Base-by-base conservation (phyloP, 2,329 filamentous ascomycete species). In the Zopfia rhizophila region DNA sequence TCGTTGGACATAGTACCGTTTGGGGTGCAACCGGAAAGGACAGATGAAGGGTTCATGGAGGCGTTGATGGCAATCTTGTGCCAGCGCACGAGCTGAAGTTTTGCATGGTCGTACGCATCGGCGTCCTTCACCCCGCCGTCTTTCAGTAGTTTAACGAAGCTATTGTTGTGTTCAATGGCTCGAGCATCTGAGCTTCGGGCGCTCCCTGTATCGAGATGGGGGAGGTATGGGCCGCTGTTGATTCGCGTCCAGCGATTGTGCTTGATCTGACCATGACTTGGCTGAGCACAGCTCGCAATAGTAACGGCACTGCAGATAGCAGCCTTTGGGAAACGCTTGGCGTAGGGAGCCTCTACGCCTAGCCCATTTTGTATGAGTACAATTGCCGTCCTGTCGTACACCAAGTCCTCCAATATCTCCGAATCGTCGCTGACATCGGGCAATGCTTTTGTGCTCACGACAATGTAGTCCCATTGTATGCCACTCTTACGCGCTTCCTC, bases 21-120 rank as follows among this genome's bases (percentile, higher is more conserved):
- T 40, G 83, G 80, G 2, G 79, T 74, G 1, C 86, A 85, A 10
- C 85, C 84, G 1, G 81, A 82, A 0, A 90, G 77, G 6, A 90
- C 86, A 2, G 86, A 84, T 1, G 83, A 86, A 0, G 87, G 86
- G 71, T 90, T 90, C 80, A 90, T 88, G 38, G 85, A 83, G 0
- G 86, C 85, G 68, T 90, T 90, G 75, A 90, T 89, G 59, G 85
- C 86, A 51, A 90, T 82, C 69, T 90, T 90, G 69, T 90, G 87
- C 87, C 87, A 90, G 17, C 87, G 78, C 13, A 90, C 82, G 29
- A 84, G 80, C 69, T 90, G 88, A 32, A 90, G 75, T 48, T 84
- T 86, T 22, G 84, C 73, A 66, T 89, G 85, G 33, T 82, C 78
- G 58, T 87, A 84, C 6, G 80, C 74, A 50, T 85, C 82, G 4